phyloP scores from a whole-genome alignment of 1,139 yeast species.

The Nakaseomyces kungkrabaensis region DNA sequence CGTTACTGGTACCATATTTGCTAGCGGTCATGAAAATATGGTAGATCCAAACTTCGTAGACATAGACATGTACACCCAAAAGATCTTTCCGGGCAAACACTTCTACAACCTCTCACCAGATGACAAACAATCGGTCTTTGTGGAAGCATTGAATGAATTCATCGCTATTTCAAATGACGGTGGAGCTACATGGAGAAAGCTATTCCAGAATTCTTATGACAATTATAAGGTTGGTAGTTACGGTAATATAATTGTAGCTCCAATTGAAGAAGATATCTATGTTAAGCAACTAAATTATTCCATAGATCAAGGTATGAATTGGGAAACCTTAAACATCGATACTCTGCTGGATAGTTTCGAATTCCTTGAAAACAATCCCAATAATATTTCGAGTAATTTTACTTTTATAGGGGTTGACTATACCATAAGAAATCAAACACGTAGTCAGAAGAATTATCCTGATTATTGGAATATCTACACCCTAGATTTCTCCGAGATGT shows the following conservation, averaged over 20 bases:
- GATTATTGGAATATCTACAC: not conserved
- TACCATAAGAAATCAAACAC: too few relatives aligned
- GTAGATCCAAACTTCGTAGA: not conserved
- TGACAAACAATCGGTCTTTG: too few relatives aligned
- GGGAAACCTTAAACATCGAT: conserved; percentile 31
- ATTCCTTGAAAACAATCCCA: not conserved
- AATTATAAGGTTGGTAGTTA: conserved; percentile 62
- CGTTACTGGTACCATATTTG: not conserved
- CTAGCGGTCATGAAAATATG: not conserved
- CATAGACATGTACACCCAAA: not conserved
- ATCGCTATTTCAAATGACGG: conserved; percentile 3
- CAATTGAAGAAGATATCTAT: conserved; percentile 23
- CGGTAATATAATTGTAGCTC: conserved; percentile 59
- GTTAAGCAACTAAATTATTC: conserved; percentile 43
- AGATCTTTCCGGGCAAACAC: too few relatives aligned
- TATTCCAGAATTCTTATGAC: conserved; percentile 45
- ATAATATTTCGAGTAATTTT: too few relatives aligned
- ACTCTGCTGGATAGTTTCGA: too few relatives aligned
- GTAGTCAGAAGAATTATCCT: too few relatives aligned
- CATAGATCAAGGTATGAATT: conserved; percentile 62
- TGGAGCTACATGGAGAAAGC: conserved; percentile 46
- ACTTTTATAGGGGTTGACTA: too few relatives aligned
- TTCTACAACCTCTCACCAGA: too few relatives aligned
- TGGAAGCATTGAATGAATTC: not conserved
- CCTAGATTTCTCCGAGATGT: not conserved